Conservation (phyloP, 2,329 filamentous ascomycete genomes). For the Ceratocystis cacaofunesta region DNA sequence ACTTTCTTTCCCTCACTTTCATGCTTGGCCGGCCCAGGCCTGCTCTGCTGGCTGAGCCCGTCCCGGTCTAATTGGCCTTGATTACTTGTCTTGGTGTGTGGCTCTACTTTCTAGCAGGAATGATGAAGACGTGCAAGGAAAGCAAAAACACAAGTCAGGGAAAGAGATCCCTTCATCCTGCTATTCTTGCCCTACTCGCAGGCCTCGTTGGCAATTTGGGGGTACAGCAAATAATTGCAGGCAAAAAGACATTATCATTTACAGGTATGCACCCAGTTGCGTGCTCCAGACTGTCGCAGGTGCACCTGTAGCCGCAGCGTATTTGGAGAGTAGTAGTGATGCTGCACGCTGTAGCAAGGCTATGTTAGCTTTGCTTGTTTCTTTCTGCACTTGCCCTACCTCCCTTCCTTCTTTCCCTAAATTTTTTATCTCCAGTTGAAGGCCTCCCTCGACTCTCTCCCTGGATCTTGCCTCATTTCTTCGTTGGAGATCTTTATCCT, state of each 20-base stretch:
- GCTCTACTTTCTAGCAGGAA: constrained; percentile 1
- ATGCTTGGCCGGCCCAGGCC: neutral
- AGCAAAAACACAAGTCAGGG: neutral
- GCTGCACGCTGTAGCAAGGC: too few relatives aligned
- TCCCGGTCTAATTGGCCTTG: neutral
- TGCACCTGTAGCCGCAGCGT: neutral
- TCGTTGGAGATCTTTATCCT: neutral
- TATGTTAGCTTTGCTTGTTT: neutral
- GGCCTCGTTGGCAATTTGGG: neutral
- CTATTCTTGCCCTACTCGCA: neutral
- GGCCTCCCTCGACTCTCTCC: neutral
- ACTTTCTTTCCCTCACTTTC: neutral
- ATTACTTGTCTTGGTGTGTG: neutral
- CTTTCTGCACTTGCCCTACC: neutral
- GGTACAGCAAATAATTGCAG: neutral
- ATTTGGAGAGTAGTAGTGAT: neutral
- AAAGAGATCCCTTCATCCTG: neutral
- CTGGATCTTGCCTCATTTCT: neutral
- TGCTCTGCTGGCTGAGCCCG: neutral
- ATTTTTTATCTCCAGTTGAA: neutral
- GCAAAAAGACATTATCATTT: neutral
- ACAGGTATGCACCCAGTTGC: neutral
- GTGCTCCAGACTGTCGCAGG: too few relatives aligned
- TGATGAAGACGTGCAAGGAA: constrained; percentile 6
- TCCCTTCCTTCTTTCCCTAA: neutral